Base-by-base conservation (phyloP, 805 yeast species). In the Jamesozyma spencerorum region DNA sequence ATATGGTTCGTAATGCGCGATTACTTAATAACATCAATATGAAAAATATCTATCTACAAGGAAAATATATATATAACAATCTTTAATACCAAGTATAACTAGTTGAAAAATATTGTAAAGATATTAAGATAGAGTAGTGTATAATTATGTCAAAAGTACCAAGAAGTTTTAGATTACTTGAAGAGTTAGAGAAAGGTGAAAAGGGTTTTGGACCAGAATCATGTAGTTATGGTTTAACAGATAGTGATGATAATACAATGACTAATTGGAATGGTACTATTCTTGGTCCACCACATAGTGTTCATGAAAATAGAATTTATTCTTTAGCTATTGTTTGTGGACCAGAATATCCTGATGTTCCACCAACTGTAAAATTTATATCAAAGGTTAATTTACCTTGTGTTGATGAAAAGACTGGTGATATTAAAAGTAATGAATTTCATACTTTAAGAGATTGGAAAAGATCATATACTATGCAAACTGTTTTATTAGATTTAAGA, bases 191-290 rank as follows among this genome's bases (percentile, higher is more conserved):
- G 63, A 90, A 90, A 55, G 98, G 98, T 37, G 99, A 92, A 60
- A 92, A 92, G 62, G 99, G 98, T 17, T 70, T 85, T 36, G 97
- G 97, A 17, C 92, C 97, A 19, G 97, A 92, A 62, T 84, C 95
- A 13, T 88, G 95, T 60, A 90, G 97, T 18, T 86, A 92, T 55
- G 99, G 99, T 0, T 72, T 92, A 36, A 79, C 85, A 18, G 90
- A 85, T 54, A 79, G 82, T 47, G 95, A 85, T 54, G 99, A 92
- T 60, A 85, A 88, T 50, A 69, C 87, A 38, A 85, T 92, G 94
- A 83, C 95, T 10, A 65, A 81, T 54, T 92, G 99, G 99, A 92
- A 88, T 64, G 98, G 97, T 11, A 92, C 99, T 27, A 90, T 92
- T 39, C 69, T 92, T 48, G 99, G 99, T 0, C 98, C 99, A 3